Conservation (phyloP, 225 moss, liverwort and hornwort species). For the Pleurozium schreberi region DNA sequence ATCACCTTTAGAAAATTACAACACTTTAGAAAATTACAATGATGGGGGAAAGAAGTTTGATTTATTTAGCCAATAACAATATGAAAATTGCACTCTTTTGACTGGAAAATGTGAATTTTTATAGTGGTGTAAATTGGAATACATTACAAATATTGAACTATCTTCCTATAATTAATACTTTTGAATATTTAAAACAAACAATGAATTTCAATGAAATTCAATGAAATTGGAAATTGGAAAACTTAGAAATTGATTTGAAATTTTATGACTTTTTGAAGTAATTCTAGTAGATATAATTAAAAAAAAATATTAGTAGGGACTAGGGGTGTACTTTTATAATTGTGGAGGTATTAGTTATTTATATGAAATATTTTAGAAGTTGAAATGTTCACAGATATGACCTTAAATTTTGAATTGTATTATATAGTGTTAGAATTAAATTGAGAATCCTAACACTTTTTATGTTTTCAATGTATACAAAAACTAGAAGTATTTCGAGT, state of each 20-base stretch:
- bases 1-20: no score
- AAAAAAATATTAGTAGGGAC: rapidly evolving
- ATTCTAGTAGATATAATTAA: neutral
- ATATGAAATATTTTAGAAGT: neutral
- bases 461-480: no score
- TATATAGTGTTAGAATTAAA: no score
- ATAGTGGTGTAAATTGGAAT: neutral
- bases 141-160: neutral
- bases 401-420: neutral
- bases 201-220: neutral
- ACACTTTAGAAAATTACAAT: neutral
- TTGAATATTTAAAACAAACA: neutral
- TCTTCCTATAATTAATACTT: no score
- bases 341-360: neutral
- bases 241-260: neutral
- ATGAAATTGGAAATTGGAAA: neutral
- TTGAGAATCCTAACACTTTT: no score
- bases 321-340: neutral
- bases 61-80: neutral
- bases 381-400: neutral
- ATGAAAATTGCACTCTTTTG: neutral
- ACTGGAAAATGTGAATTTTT: neutral
- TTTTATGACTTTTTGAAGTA: neutral
- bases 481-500: neutral
- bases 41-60: rapidly evolving